Base-by-base conservation (phyloP, 805 yeast genomes). In the Barnettozyma sp. region DNA sequence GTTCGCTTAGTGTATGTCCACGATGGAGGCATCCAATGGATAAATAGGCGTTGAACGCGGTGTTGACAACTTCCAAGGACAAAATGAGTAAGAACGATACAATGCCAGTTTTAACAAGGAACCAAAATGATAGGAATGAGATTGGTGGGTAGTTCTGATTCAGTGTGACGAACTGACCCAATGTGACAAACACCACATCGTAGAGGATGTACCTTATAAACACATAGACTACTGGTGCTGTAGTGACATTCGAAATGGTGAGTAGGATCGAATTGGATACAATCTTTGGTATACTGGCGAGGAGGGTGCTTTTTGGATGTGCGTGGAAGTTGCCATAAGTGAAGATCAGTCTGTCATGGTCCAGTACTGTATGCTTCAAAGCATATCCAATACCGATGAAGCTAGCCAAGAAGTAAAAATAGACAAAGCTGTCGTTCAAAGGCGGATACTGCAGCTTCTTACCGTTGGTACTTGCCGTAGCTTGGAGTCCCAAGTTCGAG, bases 21-120 rank as follows among this genome's bases (percentile, higher is more conserved):
- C 79, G 77, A 46, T 78, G 80, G 34, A 82, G 51, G 53, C 90
- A 82, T 2, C 92, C 90, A 44, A 80, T 69, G 11, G 80, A 69
- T 38, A 83, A 68, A 51, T 79, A 81, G 3, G 81, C 80, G 48
- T 76, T 66, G 51, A 71, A 82, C 1, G 76, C 58, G 38, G 72
- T 68, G 49, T 78, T 78, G 17, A 71, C 53, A 7, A 69, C 30
- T 48, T 82, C 87, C 73, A 82, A 73, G 9, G 54, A 46, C 24
- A 65, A 49, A 25, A 60, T 55, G 16, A 61, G 42, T n/a, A 65
- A 46, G 41, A 54, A 67, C 21, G 65, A 59, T 3, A 58, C 49
- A 16, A 51, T 49, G 4, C 58, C 50, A 14, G 64, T 48, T 40
- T 52, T 58, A 12, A 58, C 13, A 33, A 57, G 51, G 6, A 61